Evolutionary conservation across 2,329 filamentous ascomycete genomes (phyloP), one percentile per base, ranked within the genome.

Genomic region (Periconia digitata): DNA sequence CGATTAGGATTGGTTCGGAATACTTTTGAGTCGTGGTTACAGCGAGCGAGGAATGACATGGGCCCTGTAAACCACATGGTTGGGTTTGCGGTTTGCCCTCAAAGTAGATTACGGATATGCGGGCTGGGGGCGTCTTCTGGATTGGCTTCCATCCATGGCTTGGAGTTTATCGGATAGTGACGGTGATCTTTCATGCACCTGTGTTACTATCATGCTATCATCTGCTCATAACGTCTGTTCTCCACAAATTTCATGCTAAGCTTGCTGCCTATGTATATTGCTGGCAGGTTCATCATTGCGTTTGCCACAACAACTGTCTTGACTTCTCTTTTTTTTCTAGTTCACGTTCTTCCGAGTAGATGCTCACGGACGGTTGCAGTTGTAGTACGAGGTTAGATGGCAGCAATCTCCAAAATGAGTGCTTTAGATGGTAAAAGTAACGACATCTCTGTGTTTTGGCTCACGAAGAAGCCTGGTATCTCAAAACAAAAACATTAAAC

Each of bases 91-190:
- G 8, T 23, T 35, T 29, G 34, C 15, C 13, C 40, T n/a, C 16
- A 39, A n/a, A 22, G 21, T 38, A 29, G 34, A 29, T 38, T 8
- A 39, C 18, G 15, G 21, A 35, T 16, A 20, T 29, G 24, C 8
- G n/a, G 32, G 10, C 21, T 29, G 18, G 23, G 34, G 34, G 43
- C 34, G 36, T 38, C 36, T 27, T 32, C 40, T 16, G 21, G 32
- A 27, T 38, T 18, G 34, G 34, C 43, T 44, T 32, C 20, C 10
- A 37, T 38, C 36, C n/a, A 27, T 23, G 21, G 36, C 7, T 38
- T 44, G 43, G 41, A 43, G 41, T 43, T 43, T 21, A 23, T 35
- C 17, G 41, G 23, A 42, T 42, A 42, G 41, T 34, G 27, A 23
- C 10, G 41, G 18, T 23, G 16, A 36, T 35, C 18, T 35, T 34